These are phyloP conservation scores for Lasiosphaeriaceae sp. DNA, from an alignment of 495 filamentous ascomycete genomes.

Conservation along the genomic window DNA sequence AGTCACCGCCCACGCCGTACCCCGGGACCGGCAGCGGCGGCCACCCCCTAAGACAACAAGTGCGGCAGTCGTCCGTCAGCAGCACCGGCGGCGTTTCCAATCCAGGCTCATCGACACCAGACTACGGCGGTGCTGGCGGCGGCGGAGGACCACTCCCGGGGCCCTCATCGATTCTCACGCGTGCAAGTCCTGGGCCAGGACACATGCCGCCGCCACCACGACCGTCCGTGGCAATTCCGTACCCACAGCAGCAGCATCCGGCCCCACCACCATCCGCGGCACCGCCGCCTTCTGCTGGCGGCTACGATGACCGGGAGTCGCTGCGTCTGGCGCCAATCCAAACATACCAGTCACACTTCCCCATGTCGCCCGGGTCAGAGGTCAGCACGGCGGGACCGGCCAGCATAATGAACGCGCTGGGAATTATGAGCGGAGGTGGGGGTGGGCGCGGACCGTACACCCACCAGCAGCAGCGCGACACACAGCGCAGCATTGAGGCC, in stretches of 20 bases:
- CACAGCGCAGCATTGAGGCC: conserved; percentile 51
- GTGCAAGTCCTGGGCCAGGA: not conserved
- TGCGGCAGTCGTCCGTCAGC: conserved; percentile 4
- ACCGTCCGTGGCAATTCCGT: not conserved
- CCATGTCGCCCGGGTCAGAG: conserved; percentile 20
- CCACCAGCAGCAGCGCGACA: not conserved
- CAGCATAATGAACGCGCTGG: not conserved
- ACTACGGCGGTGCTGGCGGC: not conserved
- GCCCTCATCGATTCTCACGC: conserved; percentile 3
- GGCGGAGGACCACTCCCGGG: not conserved
- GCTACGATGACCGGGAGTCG: conserved; percentile 23
- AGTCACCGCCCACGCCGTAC: conserved; percentile 1
- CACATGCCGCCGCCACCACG: conserved; percentile 8
- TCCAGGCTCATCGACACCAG: not conserved
- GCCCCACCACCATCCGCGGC: conserved; percentile 13
- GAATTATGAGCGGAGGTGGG: not conserved
- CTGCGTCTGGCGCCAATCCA: conserved; percentile 59
- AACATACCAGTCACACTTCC: conserved; percentile 45
- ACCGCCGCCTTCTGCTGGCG: not conserved
- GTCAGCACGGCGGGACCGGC: not conserved
- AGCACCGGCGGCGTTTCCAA: not conserved
- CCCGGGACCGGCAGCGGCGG: not conserved
- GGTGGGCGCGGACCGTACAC: not conserved
- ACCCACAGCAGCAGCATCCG: conserved; percentile 16
- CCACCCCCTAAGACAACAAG: not conserved